Conservation (phyloP, 1,284 basidiomycete species). For the Laetiporus sulphureus region DNA sequence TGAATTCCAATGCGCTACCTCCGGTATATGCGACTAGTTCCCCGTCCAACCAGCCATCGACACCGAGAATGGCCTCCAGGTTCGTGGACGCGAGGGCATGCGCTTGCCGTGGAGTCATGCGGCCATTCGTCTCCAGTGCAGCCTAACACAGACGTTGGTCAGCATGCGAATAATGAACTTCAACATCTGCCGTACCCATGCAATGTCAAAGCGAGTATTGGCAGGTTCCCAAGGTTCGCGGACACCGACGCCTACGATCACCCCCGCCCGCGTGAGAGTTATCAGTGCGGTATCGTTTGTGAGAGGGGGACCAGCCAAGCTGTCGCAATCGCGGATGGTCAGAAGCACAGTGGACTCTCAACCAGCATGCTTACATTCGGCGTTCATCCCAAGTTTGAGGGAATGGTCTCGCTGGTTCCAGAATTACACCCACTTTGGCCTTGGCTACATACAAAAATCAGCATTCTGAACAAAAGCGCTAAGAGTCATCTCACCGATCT, state of each 20-base stretch:
- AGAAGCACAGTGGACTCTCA: too few relatives aligned
- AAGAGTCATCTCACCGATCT: constrained; percentile 37
- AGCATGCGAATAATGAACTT: background rate
- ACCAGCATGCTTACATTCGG: constrained; percentile 33
- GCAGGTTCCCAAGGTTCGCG: constrained; percentile 41
- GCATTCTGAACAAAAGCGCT: background rate
- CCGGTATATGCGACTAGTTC: constrained; percentile 50
- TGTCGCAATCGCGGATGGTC: too few relatives aligned
- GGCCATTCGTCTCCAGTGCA: constrained; percentile 30
- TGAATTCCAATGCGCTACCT: constrained; percentile 33
- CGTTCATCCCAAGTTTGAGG: constrained; percentile 44
- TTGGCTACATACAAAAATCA: constrained; percentile 34
- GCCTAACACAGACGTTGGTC: too few relatives aligned
- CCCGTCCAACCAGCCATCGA: constrained; percentile 25
- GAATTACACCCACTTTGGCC: constrained; percentile 45
- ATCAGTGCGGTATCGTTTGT: constrained; percentile 40
- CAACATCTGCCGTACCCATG: constrained; percentile 32
- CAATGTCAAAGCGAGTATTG: constrained; percentile 48
- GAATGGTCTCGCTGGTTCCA: constrained; percentile 44
- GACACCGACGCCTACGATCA: constrained; percentile 49
- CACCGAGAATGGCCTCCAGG: constrained; percentile 44
- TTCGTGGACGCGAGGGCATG: constrained; percentile 41
- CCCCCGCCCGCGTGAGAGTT: constrained; percentile 39
- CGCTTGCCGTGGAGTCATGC: constrained; percentile 36
- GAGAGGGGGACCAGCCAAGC: constrained; percentile 49